These are phyloP conservation scores for Peniophora sp. DNA, from an alignment of 1,284 basidiomycete species.

Conservation along the genomic window DNA sequence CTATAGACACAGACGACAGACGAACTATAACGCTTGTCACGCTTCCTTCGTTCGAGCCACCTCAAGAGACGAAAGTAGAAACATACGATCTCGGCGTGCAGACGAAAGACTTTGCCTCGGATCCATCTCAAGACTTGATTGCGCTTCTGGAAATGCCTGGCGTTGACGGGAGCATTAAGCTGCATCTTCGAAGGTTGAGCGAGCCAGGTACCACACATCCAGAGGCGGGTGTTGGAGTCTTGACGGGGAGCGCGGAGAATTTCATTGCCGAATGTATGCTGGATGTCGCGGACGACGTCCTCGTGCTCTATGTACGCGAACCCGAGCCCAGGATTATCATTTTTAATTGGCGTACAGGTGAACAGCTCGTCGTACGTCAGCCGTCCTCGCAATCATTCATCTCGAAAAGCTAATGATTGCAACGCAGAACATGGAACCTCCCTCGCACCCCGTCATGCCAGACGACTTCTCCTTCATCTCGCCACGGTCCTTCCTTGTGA, in stretches of 20 bases:
- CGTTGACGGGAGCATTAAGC: constrained; percentile 7
- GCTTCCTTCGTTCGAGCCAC: not conserved
- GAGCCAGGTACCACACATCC: constrained; percentile 8
- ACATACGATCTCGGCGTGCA: constrained; percentile 27
- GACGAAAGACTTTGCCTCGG: constrained; percentile 53
- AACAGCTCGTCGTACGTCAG: constrained; percentile 33
- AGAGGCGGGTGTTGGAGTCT: not conserved
- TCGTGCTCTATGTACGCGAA: constrained; percentile 36
- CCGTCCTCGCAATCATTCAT: not conserved
- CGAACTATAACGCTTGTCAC: not conserved
- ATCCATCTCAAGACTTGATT: constrained; percentile 53
- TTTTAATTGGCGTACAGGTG: constrained; percentile 48
- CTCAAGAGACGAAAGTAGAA: not conserved
- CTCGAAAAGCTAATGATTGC: not conserved
- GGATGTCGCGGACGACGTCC: constrained; percentile 43
- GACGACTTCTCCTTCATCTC: constrained; percentile 37
- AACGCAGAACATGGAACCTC: not conserved
- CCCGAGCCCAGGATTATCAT: constrained; percentile 31
- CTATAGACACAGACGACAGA: not conserved
- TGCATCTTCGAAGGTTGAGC: constrained; percentile 5
- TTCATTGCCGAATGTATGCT: constrained; percentile 22
- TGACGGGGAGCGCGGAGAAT: not conserved
- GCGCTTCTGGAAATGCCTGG: constrained; percentile 31
- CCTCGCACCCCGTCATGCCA: constrained; percentile 12
- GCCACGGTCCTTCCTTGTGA: constrained; percentile 34